A percentile compares a stretch with the other conserved stretches of the same genome.
These are phyloP conservation scores for Solanum megistacrolobum DNA, from an alignment of 257 asterid species.

Conservation along the genomic window DNA sequence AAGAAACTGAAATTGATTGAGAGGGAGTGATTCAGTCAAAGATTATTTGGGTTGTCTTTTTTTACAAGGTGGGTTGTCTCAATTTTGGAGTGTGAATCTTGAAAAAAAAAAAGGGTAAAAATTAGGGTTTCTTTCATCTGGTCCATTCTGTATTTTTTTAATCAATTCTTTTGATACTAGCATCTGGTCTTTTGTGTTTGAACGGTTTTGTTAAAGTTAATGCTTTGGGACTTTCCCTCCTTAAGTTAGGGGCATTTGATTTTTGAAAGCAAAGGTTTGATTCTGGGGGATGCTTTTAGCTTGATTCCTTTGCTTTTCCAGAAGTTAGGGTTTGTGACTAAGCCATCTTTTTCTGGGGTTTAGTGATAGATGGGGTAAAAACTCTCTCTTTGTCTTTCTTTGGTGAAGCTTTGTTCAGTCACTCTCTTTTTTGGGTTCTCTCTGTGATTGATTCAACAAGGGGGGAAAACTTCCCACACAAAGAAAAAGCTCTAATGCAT, in stretches of 20 bases:
- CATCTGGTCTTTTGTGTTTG: conserved; percentile 30
- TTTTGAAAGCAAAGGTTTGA: conserved; percentile 59
- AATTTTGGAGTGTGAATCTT: neutral
- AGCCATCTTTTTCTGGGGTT: conserved; percentile 33
- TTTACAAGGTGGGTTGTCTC: neutral
- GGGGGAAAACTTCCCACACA: neutral
- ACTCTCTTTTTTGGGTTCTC: conserved; percentile 9
- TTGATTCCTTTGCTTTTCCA: conserved; percentile 60
- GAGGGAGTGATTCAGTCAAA: neutral
- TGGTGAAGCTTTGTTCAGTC: conserved; percentile 19
- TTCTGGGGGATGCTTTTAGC: conserved; percentile 54
- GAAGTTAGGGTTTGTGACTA: conserved; percentile 30
- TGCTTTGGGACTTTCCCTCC: conserved; percentile 44
- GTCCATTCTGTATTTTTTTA: neutral
- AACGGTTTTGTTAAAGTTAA: conserved; percentile 31
- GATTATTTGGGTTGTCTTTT: neutral
- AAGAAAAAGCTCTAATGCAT: conserved; percentile 61
- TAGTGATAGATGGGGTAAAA: conserved; percentile 44
- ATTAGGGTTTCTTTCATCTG: conserved; percentile 53
- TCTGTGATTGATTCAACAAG: conserved; percentile 13
- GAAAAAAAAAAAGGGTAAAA: conserved; percentile 11
- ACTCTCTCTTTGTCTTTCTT: conserved; percentile 8
- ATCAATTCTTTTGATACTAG: conserved; percentile 12
- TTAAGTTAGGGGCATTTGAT: conserved; percentile 26
- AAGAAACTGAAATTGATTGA: neutral